phyloP scores from a whole-genome alignment of 352 stramenopile species.

The Phytopythium oedochilum region DNA sequence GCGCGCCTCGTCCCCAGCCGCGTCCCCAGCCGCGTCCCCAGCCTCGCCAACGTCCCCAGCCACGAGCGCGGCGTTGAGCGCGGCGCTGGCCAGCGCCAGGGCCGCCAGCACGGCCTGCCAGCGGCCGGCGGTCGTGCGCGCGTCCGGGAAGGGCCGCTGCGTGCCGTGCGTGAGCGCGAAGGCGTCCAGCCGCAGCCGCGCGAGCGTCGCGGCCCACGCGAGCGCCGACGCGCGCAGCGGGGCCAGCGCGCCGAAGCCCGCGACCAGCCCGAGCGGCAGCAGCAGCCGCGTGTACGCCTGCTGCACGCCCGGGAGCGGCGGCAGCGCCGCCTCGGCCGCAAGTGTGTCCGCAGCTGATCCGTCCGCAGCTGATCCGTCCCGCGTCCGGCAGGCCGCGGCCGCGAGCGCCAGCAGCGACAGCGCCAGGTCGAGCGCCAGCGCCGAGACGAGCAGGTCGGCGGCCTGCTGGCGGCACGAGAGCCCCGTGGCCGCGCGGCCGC shows the following conservation, averaged over 20 bases:
- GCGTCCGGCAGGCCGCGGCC: not conserved
- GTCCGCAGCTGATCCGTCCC: too few relatives aligned
- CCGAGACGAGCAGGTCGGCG: constrained; percentile 45
- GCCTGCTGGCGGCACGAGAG: constrained; percentile 44
- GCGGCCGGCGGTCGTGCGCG: constrained; percentile 46
- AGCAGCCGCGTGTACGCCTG: constrained; percentile 75
- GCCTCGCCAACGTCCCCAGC: constrained; percentile 1
- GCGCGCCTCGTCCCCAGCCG: not conserved
- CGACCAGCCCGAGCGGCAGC: constrained; percentile 53
- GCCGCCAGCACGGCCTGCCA: constrained; percentile 58
- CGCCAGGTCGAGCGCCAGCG: constrained; percentile 27
- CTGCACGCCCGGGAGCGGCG: constrained; percentile 62
- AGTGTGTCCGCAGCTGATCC: too few relatives aligned
- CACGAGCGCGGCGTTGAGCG: constrained; percentile 48
- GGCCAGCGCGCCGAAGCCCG: constrained; percentile 55
- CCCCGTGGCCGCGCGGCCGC: constrained; percentile 6
- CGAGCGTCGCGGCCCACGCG: constrained; percentile 39
- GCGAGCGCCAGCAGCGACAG: not conserved
- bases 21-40: not conserved
- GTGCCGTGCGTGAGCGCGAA: constrained; percentile 54
- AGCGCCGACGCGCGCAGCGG: constrained; percentile 31
- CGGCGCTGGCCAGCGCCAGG: constrained; percentile 36
- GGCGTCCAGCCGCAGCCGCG: constrained; percentile 65
- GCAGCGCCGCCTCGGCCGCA: constrained; percentile 35
- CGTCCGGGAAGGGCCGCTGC: constrained; percentile 56